Percentiles rank a stretch among this genome's conserved stretches.
Evolutionary conservation across 1,284 basidiomycete species (phyloP).

Genomic region (Apiotrichum gamsii): DNA sequence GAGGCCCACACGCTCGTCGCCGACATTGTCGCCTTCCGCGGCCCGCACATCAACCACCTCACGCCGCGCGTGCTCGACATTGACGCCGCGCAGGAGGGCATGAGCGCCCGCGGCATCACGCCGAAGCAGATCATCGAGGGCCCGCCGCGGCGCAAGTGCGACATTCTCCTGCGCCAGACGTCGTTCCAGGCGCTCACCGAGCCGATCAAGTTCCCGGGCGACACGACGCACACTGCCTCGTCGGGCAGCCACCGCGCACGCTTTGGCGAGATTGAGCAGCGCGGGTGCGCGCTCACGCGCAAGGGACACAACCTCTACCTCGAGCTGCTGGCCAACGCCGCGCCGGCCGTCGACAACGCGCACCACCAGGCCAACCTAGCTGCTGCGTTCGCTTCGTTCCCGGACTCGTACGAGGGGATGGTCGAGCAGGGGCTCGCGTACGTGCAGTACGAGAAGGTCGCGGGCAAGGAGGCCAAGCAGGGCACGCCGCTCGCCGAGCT

Average conservation of each 20-base stretch:
- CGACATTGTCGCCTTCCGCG: slow-evolving; percentile 47
- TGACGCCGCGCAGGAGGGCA: slow-evolving; percentile 45
- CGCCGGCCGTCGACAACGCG: slow-evolving; percentile 29
- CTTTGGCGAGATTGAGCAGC: slow-evolving; percentile 50
- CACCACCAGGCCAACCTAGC: slow-evolving; percentile 37
- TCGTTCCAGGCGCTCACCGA: slow-evolving; percentile 48
- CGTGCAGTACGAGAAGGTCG: slow-evolving; percentile 31
- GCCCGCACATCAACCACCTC: slow-evolving; percentile 51
- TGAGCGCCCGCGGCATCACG: slow-evolving; percentile 45
- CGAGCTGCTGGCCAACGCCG: slow-evolving; percentile 23
- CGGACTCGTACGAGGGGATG: slow-evolving; percentile 32
- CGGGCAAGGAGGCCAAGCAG: not conserved
- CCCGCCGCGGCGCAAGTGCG: slow-evolving; percentile 40
- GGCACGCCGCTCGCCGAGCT: slow-evolving; percentile 18
- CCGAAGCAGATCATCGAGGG: slow-evolving; percentile 48
- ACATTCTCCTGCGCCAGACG: slow-evolving; percentile 48
- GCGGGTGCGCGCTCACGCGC: slow-evolving; percentile 46
- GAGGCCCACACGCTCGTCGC: slow-evolving; percentile 44
- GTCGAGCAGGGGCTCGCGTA: slow-evolving; percentile 32
- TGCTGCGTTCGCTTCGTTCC: slow-evolving; percentile 28
- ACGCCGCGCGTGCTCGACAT: slow-evolving; percentile 49
- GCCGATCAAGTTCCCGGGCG: slow-evolving; percentile 39
- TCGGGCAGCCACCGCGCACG: slow-evolving; percentile 45
- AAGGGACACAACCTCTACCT: slow-evolving; percentile 43
- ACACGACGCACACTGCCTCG: not conserved